phyloP scores from a whole-genome alignment of 2,329 filamentous ascomycete genomes.

The Graphiopsis chlorocephala region DNA sequence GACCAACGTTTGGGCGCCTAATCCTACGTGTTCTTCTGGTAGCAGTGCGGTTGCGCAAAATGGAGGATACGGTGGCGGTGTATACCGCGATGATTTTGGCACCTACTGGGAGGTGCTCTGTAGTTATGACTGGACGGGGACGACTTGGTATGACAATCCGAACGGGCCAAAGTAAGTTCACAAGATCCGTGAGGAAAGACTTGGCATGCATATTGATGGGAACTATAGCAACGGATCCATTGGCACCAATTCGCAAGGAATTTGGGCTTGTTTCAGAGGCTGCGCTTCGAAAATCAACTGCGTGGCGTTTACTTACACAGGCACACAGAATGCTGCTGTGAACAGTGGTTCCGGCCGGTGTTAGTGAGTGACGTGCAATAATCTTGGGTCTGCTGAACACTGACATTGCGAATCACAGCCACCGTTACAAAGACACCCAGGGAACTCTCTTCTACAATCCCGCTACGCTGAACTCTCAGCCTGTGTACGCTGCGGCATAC shows the following conservation, averaged over 20 bases:
- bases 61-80: slow-evolving; percentile 1
- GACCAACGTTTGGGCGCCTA: slow-evolving; percentile 5
- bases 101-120: slow-evolving; percentile 3
- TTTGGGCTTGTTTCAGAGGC: slow-evolving; percentile 4
- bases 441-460: background rate
- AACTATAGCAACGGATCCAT: background rate
- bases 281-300: background rate
- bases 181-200: background rate
- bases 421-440: background rate
- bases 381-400: no score
- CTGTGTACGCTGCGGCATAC: slow-evolving; percentile 12
- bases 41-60: background rate
- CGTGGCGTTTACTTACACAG: background rate
- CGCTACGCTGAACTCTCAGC: background rate
- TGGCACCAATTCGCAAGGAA: slow-evolving; percentile 2
- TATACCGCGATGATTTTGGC: slow-evolving; percentile 7
- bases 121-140: background rate
- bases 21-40: background rate
- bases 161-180: background rate
- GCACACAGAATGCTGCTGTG: background rate
- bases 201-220: no score
- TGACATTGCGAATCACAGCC: background rate
- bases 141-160: background rate
- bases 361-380: background rate
- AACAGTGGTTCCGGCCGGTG: slow-evolving; percentile 3